These are phyloP conservation scores for Acacia crassicarpa DNA, from an alignment of 306 rosid species.

Conservation along the genomic window DNA sequence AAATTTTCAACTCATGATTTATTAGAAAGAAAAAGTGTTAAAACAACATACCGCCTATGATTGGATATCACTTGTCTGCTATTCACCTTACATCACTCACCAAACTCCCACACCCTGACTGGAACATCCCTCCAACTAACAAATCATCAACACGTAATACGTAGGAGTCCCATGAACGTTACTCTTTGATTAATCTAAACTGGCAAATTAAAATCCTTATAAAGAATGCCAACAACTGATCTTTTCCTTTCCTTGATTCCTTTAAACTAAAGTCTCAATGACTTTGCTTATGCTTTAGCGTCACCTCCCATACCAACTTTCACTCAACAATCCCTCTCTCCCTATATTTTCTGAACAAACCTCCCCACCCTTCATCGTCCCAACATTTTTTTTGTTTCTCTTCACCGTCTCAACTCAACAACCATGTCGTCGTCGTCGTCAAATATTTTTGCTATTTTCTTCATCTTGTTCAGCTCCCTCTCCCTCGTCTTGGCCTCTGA, in stretches of 20 bases:
- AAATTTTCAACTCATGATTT: neutral
- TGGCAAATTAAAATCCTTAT: neutral
- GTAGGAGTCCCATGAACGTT: neutral
- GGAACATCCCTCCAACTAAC: slow-evolving; percentile 19
- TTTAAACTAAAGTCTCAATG: slow-evolving; percentile 45
- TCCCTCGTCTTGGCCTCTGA: slow-evolving; percentile 40
- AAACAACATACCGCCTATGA: neutral
- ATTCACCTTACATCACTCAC: slow-evolving; percentile 26
- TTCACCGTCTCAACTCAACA: slow-evolving; percentile 11
- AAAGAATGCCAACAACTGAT: neutral
- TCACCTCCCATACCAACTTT: slow-evolving; percentile 32
- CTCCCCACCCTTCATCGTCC: neutral
- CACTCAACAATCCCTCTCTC: neutral
- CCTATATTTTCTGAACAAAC: slow-evolving; percentile 28
- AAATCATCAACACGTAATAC: slow-evolving; percentile 15
- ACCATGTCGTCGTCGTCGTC: slow-evolving; percentile 34
- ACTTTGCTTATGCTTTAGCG: slow-evolving; percentile 27
- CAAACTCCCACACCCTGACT: slow-evolving; percentile 31
- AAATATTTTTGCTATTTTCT: slow-evolving; percentile 21
- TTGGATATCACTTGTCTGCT: slow-evolving; percentile 8
- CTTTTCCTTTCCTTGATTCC: slow-evolving; percentile 23
- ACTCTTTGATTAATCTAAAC: neutral
- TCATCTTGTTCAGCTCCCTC: slow-evolving; percentile 33
- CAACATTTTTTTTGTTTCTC: neutral
- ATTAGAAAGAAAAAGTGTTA: neutral